Conservation (phyloP, 305 asterid genomes). For the Fraxinus baroniana region DNA sequence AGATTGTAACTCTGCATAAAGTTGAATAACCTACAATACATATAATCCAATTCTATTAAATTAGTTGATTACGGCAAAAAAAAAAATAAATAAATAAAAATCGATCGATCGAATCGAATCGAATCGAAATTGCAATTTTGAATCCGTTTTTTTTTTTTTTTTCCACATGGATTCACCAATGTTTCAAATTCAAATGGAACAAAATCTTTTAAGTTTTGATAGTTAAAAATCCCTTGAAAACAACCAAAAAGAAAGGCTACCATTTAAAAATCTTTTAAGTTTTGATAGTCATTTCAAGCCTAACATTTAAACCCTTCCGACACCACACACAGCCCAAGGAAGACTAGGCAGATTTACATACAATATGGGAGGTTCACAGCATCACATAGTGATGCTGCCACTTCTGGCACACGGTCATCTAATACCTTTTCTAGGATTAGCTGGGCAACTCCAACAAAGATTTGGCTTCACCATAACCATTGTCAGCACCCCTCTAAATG, state of each 20-base stretch:
- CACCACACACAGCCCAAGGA: neutral
- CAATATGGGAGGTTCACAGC: constrained; percentile 24
- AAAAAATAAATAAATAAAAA: too few relatives aligned
- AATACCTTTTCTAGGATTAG: constrained; percentile 73
- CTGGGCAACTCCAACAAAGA: constrained; percentile 41
- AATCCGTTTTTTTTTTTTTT: too few relatives aligned
- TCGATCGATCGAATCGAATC: neutral
- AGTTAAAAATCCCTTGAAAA: too few relatives aligned
- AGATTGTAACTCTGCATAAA: neutral
- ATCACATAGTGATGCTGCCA: constrained; percentile 80
- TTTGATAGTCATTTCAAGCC: neutral
- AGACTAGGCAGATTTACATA: neutral
- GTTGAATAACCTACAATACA: neutral
- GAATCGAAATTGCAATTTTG: too few relatives aligned
- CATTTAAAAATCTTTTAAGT: too few relatives aligned
- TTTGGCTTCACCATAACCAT: constrained; percentile 58
- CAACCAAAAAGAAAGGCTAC: too few relatives aligned
- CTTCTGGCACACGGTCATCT: constrained; percentile 86
- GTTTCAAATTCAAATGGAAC: too few relatives aligned
- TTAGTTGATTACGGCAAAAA: neutral
- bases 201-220: too few relatives aligned
- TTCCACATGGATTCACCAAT: neutral
- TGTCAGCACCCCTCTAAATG: constrained; percentile 65
- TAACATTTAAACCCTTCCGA: neutral
- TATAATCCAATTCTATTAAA: too few relatives aligned